phyloP scores from a whole-genome alignment of 805 yeast species.

The Metschnikowia cubensis region DNA sequence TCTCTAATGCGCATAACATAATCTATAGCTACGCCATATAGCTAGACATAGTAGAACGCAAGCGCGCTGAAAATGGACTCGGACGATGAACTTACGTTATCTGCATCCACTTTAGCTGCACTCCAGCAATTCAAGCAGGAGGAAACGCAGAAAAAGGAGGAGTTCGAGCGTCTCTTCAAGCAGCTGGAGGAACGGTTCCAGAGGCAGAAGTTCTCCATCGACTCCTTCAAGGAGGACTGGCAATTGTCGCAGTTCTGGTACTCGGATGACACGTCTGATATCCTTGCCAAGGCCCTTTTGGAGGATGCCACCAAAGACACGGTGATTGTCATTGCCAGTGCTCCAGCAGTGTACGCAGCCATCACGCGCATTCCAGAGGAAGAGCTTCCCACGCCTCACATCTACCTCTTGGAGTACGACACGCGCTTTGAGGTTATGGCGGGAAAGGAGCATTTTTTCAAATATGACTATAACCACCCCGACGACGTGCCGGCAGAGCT shows the following conservation, averaged over 20 bases:
- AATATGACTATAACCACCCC: constrained; percentile 76
- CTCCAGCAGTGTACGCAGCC: constrained; percentile 91
- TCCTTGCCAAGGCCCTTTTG: constrained; percentile 63
- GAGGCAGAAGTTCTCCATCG: constrained; percentile 52
- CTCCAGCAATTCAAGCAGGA: constrained; percentile 63
- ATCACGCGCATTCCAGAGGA: constrained; percentile 50
- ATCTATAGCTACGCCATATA: too few relatives aligned
- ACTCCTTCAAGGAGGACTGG: constrained; percentile 87
- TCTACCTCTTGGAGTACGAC: constrained; percentile 77
- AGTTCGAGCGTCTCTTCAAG: constrained; percentile 50
- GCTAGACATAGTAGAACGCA: too few relatives aligned
- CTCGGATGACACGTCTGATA: constrained; percentile 64
- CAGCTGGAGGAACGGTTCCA: constrained; percentile 56
- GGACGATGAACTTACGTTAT: constrained; percentile 43
- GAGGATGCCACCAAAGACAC: constrained; percentile 74
- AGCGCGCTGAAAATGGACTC: constrained; percentile 26
- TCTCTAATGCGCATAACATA: too few relatives aligned
- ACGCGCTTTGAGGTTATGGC: constrained; percentile 70
- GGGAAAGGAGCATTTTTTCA: constrained; percentile 60
- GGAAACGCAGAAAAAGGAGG: constrained; percentile 52
- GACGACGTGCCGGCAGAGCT: constrained; percentile 53
- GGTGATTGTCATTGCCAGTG: constrained; percentile 72
- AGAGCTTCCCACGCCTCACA: constrained; percentile 60
- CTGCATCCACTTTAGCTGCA: constrained; percentile 50
- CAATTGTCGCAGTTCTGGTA: constrained; percentile 93